Percentiles rank a stretch among this genome's conserved stretches.
These are phyloP conservation scores for Phaeomoniella chlamydospora DNA, from an alignment of 2,329 filamentous ascomycete genomes.

Conservation along the genomic window DNA sequence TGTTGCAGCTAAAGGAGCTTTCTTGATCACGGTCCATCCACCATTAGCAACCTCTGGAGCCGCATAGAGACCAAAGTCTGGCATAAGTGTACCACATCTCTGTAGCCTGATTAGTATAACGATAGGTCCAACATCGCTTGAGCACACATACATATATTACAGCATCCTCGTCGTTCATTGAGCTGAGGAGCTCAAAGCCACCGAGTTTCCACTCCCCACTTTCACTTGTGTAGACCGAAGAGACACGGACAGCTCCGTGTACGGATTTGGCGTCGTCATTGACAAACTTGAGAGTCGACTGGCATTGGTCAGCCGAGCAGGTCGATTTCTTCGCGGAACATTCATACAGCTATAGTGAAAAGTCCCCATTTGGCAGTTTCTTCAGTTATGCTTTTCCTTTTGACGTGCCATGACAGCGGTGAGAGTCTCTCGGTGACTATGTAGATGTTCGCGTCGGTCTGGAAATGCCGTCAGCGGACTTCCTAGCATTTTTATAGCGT, in stretches of 20 bases:
- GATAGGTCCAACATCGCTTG: no score
- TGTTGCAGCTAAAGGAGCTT: constrained; percentile 62
- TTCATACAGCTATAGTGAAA: constrained; percentile 61
- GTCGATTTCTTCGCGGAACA: constrained; percentile 8
- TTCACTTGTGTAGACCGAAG: constrained; percentile 83
- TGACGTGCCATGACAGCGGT: constrained; percentile 80
- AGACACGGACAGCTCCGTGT: constrained; percentile 72
- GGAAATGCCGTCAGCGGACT: constrained; percentile 5
- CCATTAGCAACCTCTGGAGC: constrained; percentile 73
- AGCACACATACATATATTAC: constrained; percentile 57
- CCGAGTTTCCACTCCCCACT: constrained; percentile 97
- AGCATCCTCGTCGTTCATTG: constrained; percentile 88
- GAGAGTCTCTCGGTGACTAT: constrained; percentile 85
- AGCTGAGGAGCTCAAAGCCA: constrained; percentile 86
- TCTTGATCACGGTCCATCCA: constrained; percentile 87
- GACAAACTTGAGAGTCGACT: constrained; percentile 90
- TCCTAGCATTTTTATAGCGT: constrained; percentile 5
- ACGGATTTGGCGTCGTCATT: constrained; percentile 87
- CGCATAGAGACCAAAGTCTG: constrained; percentile 70
- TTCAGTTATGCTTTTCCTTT: constrained; percentile 70
- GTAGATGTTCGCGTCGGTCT: constrained; percentile 92
- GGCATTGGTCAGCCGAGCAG: constrained; percentile 3
- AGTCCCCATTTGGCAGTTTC: constrained; percentile 97
- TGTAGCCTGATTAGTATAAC: constrained; percentile 26
- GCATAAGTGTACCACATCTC: constrained; percentile 76